Base-by-base conservation (phyloP, 116 monocot genomes). In the Papilionanthe hybrid region DNA sequence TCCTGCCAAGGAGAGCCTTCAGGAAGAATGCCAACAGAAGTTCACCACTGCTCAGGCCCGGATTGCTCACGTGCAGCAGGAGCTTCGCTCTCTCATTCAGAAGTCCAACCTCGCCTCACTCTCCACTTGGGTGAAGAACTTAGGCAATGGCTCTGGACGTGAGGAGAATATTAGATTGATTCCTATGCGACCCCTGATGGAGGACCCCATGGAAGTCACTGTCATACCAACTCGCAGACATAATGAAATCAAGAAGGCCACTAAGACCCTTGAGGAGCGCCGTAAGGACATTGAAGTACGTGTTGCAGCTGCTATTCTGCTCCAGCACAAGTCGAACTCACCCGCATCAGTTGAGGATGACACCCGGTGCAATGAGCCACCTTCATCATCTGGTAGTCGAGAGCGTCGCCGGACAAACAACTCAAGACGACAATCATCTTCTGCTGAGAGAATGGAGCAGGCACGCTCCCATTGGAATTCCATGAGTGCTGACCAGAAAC, bases 221-320 rank as follows among this genome's bases (percentile, higher is more conserved):
- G 66, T 91, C 9, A 86, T 88, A 3, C 92, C 86, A 32, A 18
- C 77, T 12, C 87, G 92, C 28, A 87, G 94, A 1, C 88, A 88
- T 20, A 97, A 94, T 42, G 97, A 97, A 86, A 94, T 94, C 72
- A 97, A 97, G 86, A 97, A 94, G 81, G 94, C 91, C 22, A 89
- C 83, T 1, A 97, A 97, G 83, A 94, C 92, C 43, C 86, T 78
- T 0, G 97, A 97, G 76, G 97, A 97, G 86, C 86, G 92, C 10
- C 89, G 97, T 50, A 92, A 91, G 83, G 94, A 94, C 86, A 97
- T 97, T 25, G 97, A 97, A 83, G 94, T 94, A 32, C 87, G 94
- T 11, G 92, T 97, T 5, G 91, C 97, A 43, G 97, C 94, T 6
- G 91, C 92, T 13, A 79, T 92, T 12, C 83, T 94, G n/a, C 63